phyloP scores from a whole-genome alignment of 2,329 filamentous ascomycete species.

The Xylaria sp. region DNA sequence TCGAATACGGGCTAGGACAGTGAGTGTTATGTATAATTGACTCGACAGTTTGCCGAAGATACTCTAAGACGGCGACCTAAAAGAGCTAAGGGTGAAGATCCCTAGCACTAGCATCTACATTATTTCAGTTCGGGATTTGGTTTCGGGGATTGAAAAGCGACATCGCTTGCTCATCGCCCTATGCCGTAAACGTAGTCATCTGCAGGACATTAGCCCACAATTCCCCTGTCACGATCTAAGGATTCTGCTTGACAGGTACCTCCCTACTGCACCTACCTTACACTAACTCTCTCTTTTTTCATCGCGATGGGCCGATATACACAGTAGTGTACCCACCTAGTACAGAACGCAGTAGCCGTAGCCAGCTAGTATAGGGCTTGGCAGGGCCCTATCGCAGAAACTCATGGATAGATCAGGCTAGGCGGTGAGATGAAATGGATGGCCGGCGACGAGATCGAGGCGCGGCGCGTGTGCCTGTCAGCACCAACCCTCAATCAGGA shows the following conservation, averaged over 20 bases:
- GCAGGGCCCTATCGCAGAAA: slow-evolving; percentile 4
- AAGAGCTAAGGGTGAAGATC: slow-evolving; percentile 19
- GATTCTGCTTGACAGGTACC: neutral
- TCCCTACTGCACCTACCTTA: neutral
- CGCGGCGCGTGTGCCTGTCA: slow-evolving; percentile 12
- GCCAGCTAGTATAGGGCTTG: slow-evolving; percentile 1
- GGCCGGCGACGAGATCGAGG: neutral
- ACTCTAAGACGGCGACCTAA: neutral
- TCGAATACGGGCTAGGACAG: neutral
- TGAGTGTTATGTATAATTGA: neutral
- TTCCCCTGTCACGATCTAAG: slow-evolving; percentile 2
- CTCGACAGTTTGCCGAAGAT: neutral
- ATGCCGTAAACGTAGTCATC: slow-evolving; percentile 3
- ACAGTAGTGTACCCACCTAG: neutral
- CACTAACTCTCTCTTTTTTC: neutral
- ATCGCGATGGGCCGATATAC: neutral
- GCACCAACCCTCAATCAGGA: slow-evolving; percentile 27
- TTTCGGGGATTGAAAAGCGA: slow-evolving; percentile 32
- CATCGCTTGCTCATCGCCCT: slow-evolving; percentile 20
- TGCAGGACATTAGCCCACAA: slow-evolving; percentile 3
- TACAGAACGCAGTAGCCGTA: neutral
- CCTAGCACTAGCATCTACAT: neutral
- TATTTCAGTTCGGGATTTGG: slow-evolving; percentile 33
- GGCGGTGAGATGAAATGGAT: slow-evolving; percentile 10
- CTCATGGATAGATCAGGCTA: slow-evolving; percentile 2